Conservation (phyloP, 768 basidiomycete genomes). For the Hemileccinum rubropunctum region DNA sequence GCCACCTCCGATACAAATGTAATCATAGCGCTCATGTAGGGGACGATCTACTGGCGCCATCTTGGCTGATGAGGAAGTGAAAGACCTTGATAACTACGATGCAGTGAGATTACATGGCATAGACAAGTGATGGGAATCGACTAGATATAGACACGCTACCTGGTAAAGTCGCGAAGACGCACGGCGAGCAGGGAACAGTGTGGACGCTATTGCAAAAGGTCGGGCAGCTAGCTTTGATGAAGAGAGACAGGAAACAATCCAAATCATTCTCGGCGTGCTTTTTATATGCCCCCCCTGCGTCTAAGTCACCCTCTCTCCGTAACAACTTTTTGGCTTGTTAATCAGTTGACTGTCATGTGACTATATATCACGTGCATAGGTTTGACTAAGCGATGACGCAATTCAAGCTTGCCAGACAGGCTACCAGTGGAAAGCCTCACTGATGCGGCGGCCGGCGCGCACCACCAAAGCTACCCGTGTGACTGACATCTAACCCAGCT, state of each 20-base stretch:
- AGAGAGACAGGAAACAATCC: conserved; percentile 1
- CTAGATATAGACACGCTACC: conserved; percentile 14
- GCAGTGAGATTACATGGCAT: neutral
- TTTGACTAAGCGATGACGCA: neutral
- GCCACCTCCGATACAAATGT: conserved; percentile 89
- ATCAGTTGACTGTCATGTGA: conserved; percentile 19
- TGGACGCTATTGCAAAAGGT: conserved; percentile 2
- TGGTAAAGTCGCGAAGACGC: conserved; percentile 23
- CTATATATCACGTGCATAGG: conserved; percentile 11
- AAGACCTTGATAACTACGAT: conserved; percentile 46
- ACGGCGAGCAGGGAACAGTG: conserved; percentile 2
- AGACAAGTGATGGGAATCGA: conserved; percentile 1
- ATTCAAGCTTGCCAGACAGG: neutral
- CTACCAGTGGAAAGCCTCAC: no score
- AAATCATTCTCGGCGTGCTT: conserved; percentile 13
- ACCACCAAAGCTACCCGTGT: no score
- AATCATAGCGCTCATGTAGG: conserved; percentile 69
- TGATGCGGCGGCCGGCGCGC: no score
- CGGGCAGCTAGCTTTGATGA: conserved; percentile 10
- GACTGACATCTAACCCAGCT: no score
- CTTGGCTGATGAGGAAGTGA: conserved; percentile 37
- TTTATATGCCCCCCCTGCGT: conserved; percentile 13
- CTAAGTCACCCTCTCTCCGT: conserved; percentile 20
- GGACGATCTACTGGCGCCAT: conserved; percentile 77
- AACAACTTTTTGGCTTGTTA: no score